These are phyloP conservation scores for Sugiyamaella boreocaroliniensis DNA, from an alignment of 805 yeast genomes.

Conservation along the genomic window DNA sequence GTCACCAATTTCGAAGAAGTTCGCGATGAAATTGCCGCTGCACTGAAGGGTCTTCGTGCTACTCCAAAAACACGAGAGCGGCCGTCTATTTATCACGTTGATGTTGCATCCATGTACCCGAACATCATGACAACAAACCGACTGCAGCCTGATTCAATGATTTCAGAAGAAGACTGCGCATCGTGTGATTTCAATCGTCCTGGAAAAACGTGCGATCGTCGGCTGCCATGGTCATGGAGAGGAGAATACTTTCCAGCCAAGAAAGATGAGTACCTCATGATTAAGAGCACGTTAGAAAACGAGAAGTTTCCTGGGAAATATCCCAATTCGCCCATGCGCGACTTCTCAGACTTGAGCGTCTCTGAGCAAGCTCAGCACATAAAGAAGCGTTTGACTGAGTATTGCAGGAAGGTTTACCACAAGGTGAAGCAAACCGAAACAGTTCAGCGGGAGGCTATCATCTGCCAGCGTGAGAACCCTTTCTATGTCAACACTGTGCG, in stretches of 20 bases:
- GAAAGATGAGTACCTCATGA: constrained; percentile 84
- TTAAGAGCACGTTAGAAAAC: constrained; percentile 70
- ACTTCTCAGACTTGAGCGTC: constrained; percentile 70
- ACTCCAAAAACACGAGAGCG: constrained; percentile 62
- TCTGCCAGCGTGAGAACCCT: constrained; percentile 96
- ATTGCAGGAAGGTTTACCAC: constrained; percentile 79
- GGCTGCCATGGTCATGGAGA: constrained; percentile 96
- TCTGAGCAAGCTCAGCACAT: constrained; percentile 69
- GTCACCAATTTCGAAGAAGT: constrained; percentile 77
- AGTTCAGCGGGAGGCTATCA: constrained; percentile 83
- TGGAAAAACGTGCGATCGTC: constrained; percentile 86
- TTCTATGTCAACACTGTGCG: constrained; percentile 93
- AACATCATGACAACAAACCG: constrained; percentile 97
- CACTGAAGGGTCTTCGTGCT: constrained; percentile 51
- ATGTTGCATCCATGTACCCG: constrained; percentile 99
- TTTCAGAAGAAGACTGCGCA: constrained; percentile 90
- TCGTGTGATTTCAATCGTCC: constrained; percentile 96
- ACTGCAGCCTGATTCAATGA: constrained; percentile 96
- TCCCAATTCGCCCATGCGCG: constrained; percentile 16
- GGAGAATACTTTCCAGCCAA: constrained; percentile 92
- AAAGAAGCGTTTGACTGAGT: constrained; percentile 73
- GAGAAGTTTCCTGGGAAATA: constrained; percentile 66
- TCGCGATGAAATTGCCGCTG: constrained; percentile 46
- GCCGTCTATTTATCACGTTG: constrained; percentile 93
- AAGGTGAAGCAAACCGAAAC: constrained; percentile 75